These are phyloP conservation scores for Didymellaceae sp. DNA, from an alignment of 2,329 filamentous ascomycete species.

Conservation along the genomic window DNA sequence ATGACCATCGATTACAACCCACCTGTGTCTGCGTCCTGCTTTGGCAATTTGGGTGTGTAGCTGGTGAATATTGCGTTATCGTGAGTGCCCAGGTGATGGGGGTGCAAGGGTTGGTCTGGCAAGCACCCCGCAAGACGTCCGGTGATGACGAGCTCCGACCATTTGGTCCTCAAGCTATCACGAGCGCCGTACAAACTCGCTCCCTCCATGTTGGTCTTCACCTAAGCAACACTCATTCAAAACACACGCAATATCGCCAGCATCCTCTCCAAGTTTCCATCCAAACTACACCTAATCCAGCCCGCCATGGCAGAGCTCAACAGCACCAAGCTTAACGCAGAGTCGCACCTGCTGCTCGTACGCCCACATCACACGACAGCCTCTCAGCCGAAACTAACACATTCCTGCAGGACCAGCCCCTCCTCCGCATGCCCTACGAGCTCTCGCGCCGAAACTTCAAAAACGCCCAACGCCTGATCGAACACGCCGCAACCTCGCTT, in stretches of 20 bases:
- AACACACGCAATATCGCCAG: no score
- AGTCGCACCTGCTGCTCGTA: constrained; percentile 77
- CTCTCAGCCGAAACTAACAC: constrained; percentile 1
- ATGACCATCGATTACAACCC: constrained; percentile 5
- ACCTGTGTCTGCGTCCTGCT: not conserved
- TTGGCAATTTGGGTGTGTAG: no score
- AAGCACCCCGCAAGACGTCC: constrained; percentile 15
- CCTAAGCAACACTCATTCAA: no score
- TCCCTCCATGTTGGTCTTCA: not conserved
- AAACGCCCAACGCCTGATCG: constrained; percentile 76
- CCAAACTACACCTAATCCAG: not conserved
- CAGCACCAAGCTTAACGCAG: constrained; percentile 73
- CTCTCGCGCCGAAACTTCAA: constrained; percentile 95
- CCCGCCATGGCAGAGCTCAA: constrained; percentile 54
- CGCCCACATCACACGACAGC: constrained; percentile 26
- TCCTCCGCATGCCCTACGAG: constrained; percentile 90
- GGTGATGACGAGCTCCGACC: constrained; percentile 10
- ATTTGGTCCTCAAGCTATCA: constrained; percentile 1
- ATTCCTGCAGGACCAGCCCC: constrained; percentile 81
- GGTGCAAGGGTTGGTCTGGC: not conserved
- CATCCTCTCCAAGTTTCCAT: not conserved
- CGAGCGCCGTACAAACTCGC: not conserved
- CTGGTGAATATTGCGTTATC: no score
- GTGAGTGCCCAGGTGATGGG: not conserved
- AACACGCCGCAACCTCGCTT: constrained; percentile 71